Conservation (phyloP, 169 alveolate species). For the Cryptosporidium viatorum region DNA sequence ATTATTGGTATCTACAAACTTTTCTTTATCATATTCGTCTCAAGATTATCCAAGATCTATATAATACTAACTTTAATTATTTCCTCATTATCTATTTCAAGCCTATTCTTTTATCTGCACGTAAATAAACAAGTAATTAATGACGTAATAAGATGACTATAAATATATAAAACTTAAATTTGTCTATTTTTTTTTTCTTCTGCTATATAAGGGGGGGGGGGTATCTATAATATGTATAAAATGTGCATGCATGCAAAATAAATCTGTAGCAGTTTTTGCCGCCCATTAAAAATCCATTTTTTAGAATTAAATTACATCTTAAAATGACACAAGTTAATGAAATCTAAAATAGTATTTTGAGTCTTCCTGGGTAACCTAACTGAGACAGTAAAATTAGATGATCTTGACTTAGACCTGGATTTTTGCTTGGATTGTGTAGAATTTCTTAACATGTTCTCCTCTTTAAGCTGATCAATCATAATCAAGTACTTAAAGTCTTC, state of each 20-base stretch:
- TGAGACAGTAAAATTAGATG: not conserved
- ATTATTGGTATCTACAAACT: not conserved
- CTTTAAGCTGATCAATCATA: slow-evolving; percentile 11
- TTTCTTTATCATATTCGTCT: not conserved
- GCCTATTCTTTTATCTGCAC: slow-evolving; percentile 12
- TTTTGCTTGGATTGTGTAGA: not conserved
- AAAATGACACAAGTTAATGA: not conserved
- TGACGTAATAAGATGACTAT: slow-evolving; percentile 18
- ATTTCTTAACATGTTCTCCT: not conserved
- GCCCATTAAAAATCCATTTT: too few species aligned
- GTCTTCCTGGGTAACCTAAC: slow-evolving; percentile 31
- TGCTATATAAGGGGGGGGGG: not conserved
- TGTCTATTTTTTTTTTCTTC: too few species aligned
- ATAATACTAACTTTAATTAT: slow-evolving; percentile 3
- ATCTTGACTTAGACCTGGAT: not conserved
- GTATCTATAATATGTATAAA: not conserved
- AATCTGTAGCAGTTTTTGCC: not conserved
- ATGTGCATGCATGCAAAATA: not conserved
- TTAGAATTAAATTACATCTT: not conserved
- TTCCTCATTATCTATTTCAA: not conserved
- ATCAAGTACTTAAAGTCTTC: slow-evolving; percentile 30
- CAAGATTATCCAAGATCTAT: not conserved
- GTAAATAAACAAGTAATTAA: slow-evolving; percentile 30
- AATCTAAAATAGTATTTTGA: not conserved
- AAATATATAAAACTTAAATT: not conserved